phyloP scores from a whole-genome alignment of 768 basidiomycete species.

The Lactarius quietus region DNA sequence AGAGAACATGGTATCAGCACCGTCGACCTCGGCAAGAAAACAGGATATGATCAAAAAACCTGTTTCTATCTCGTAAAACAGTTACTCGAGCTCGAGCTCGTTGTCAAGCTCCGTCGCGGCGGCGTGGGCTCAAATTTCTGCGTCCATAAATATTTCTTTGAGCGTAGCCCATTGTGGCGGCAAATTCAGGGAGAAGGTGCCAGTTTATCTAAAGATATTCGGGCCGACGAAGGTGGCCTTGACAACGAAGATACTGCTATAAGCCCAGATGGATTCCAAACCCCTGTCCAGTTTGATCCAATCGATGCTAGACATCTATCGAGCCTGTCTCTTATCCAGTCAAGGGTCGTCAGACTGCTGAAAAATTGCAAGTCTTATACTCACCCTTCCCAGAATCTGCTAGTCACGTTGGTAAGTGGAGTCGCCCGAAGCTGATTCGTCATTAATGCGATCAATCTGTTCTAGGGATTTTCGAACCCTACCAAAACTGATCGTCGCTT shows the following conservation, averaged over 20 bases:
- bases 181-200: constrained; percentile 69
- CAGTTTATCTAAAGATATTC: constrained; percentile 33
- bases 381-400: constrained; percentile 70
- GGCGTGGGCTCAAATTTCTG: constrained; percentile 74
- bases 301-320: constrained; percentile 78
- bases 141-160: constrained; percentile 83
- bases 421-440: not conserved
- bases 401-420: constrained; percentile 66
- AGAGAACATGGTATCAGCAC: constrained; percentile 75
- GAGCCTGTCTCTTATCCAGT: constrained; percentile 66
- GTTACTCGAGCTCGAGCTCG: constrained; percentile 64
- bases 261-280: constrained; percentile 27
- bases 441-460: not conserved
- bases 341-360: constrained; percentile 67
- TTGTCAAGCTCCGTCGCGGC: constrained; percentile 74
- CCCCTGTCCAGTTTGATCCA: constrained; percentile 53
- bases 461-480: constrained; percentile 71
- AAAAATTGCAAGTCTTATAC: constrained; percentile 65
- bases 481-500: constrained; percentile 78
- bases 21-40: constrained; percentile 69
- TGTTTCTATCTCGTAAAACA: constrained; percentile 84
- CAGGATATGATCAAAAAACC: constrained; percentile 85
- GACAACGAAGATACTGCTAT: constrained; percentile 31
- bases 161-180: constrained; percentile 71
- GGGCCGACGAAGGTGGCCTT: constrained; percentile 33